Base-by-base conservation (phyloP, 371 early-diverging fungal genomes). In the Sporodiniella umbellata region DNA sequence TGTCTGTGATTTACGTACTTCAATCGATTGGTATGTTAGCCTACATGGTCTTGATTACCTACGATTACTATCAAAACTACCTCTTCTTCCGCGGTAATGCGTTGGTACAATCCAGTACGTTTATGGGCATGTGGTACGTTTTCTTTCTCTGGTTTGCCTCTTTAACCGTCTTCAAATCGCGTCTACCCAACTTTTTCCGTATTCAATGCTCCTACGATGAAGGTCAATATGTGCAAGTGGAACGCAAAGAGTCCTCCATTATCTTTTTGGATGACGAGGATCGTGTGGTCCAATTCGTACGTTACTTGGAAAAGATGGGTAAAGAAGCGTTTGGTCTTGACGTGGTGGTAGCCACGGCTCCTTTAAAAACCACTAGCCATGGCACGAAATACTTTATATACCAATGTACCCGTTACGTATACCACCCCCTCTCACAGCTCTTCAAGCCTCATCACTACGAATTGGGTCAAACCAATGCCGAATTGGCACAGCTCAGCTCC, bases 321-420 rank as follows among this genome's bases (percentile, higher is more conserved):
- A 67, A 65, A 43, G 48, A 45, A 1, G 52, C 51, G 6, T 64
- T 64, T 55, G 68, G 66, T n/a, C 33, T 67, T 5, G 66, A 72
- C 43, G 67, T 67, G 1, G 58, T 64, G 5, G 68, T 76, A n/a
- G 58, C 64, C 2, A 75, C 81, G 3, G 58, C 69, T 15, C 46
- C 21, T 2, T 56, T 86, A 17, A 47, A 64, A 22, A 55, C 60
- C 11, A 86, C 87, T 10, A 49, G 57, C 11, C 54, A 65, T 18
- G 81, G 81, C 19, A 71, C 75, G 5, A 60, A 60, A 28, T 90
- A 75, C 69, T 85, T 90, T 59, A 78, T 75, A 19, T 84, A 82
- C 64, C 87, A 88, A 49, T 87, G 87, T 59, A 81, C 86, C 10
- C 84, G 90, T 23, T 90, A 82, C 60, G 45, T 45, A 30, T 45